phyloP scores from a whole-genome alignment of 495 filamentous ascomycete species.

The Penicillium odoratum region DNA sequence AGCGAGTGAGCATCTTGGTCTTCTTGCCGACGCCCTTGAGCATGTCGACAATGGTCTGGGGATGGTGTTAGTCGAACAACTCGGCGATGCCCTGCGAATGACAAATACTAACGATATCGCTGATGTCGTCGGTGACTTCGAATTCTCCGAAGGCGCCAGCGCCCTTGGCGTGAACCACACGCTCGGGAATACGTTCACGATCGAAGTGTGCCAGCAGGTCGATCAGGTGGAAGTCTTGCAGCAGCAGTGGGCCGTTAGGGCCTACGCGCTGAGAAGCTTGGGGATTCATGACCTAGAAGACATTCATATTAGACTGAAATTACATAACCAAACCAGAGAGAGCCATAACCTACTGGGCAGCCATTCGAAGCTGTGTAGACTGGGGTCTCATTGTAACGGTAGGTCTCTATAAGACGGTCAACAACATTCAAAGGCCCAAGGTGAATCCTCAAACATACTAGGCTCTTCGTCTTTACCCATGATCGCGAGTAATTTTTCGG shows the following conservation, averaged over 20 bases:
- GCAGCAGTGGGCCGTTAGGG: conserved; percentile 60
- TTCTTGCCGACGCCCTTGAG: conserved; percentile 66
- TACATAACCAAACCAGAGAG: neutral
- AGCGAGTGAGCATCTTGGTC: conserved; percentile 61
- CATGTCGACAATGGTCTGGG: conserved; percentile 49
- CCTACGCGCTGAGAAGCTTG: conserved; percentile 60
- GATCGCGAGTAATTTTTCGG: conserved; percentile 7
- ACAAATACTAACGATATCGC: conserved; percentile 40
- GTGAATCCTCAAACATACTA: conserved; percentile 21
- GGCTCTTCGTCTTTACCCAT: conserved; percentile 42
- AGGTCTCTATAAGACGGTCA: conserved; percentile 34
- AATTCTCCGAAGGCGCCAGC: conserved; percentile 78
- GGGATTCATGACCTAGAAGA: conserved; percentile 51
- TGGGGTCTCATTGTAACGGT: conserved; percentile 54
- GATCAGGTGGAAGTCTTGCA: conserved; percentile 64
- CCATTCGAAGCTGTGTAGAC: conserved; percentile 50
- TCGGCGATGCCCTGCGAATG: neutral
- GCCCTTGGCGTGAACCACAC: conserved; percentile 80
- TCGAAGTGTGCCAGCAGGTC: conserved; percentile 71
- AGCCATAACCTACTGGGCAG: conserved; percentile 27
- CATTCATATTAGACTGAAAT: conserved; percentile 11
- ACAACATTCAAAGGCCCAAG: neutral
- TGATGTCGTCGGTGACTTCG: conserved; percentile 66
- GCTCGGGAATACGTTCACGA: conserved; percentile 66
- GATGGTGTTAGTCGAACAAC: conserved; percentile 3